Percentiles rank a stretch among this genome's conserved stretches.
Evolutionary conservation across 2,329 filamentous ascomycete genomes (phyloP).

Genomic region (Calycina marina): DNA sequence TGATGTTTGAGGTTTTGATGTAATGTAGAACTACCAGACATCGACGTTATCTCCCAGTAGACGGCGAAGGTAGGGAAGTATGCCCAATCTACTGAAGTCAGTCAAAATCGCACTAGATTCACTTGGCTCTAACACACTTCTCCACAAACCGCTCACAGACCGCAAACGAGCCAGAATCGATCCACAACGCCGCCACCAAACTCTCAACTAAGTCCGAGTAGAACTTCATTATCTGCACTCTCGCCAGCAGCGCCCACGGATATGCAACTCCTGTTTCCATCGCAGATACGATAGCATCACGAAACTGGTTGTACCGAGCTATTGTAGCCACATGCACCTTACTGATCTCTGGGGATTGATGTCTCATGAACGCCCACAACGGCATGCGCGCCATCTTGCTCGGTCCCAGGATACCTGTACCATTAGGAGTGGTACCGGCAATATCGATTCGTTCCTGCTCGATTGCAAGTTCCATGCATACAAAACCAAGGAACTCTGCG

Average conservation of each 20-base stretch:
- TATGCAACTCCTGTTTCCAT: constrained; percentile 40
- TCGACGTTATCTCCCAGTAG: constrained; percentile 45
- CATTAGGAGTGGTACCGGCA: neutral
- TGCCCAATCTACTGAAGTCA: constrained; percentile 48
- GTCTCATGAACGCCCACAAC: constrained; percentile 59
- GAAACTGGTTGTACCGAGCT: constrained; percentile 24
- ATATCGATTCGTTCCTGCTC: constrained; percentile 21
- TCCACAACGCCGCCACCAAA: constrained; percentile 66
- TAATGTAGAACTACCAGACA: too few species aligned
- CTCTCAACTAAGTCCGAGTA: constrained; percentile 75
- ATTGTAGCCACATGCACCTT: constrained; percentile 25
- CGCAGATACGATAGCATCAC: constrained; percentile 31
- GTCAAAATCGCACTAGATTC: too few species aligned
- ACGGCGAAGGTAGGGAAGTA: constrained; percentile 47
- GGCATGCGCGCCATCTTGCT: constrained; percentile 4
- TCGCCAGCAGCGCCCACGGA: constrained; percentile 62
- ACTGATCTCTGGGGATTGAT: constrained; percentile 33
- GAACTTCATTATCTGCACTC: constrained; percentile 57
- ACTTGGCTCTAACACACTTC: too few species aligned
- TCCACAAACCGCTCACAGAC: too few species aligned
- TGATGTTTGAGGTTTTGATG: too few species aligned
- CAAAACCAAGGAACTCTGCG: constrained; percentile 62
- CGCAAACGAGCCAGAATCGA: constrained; percentile 56
- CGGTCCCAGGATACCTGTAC: neutral
- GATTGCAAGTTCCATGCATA: constrained; percentile 45